Conservation (phyloP, 805 yeast genomes). For the Wickerhamiella hasegawae region DNA sequence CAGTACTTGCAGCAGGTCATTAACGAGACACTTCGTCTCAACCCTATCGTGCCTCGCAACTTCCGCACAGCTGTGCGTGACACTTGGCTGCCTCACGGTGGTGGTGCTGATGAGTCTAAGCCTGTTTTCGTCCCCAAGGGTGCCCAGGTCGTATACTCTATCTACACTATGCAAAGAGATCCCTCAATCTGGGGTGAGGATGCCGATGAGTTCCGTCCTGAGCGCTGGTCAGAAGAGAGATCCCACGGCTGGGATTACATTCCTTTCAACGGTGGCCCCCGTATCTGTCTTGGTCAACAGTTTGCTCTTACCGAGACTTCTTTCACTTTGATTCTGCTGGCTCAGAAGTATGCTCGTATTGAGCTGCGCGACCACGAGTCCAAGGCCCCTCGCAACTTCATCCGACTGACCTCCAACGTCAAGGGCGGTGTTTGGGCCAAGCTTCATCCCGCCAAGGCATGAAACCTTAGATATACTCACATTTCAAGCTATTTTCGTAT, state of each 20-base stretch:
- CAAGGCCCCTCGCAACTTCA: constrained; percentile 1
- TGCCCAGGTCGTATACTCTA: constrained; percentile 22
- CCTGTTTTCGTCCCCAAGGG: constrained; percentile 29
- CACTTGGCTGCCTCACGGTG: constrained; percentile 35
- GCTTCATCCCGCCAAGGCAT: neutral
- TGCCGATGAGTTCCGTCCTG: constrained; percentile 27
- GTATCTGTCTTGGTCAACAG: constrained; percentile 41
- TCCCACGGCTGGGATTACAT: constrained; percentile 32
- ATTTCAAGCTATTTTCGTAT: no score
- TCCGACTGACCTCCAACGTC: constrained; percentile 2
- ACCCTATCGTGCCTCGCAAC: constrained; percentile 32
- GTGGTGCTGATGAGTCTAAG: constrained; percentile 23
- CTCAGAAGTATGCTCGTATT: no score
- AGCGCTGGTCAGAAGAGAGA: constrained; percentile 17
- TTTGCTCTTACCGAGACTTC: constrained; percentile 40
- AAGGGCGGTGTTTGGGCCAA: constrained; percentile 3
- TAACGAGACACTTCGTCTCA: constrained; percentile 30
- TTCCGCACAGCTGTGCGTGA: constrained; percentile 27
- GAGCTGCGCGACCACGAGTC: neutral
- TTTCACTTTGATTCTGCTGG: constrained; percentile 27
- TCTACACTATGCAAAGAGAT: constrained; percentile 26
- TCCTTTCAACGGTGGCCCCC: constrained; percentile 41
- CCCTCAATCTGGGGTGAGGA: constrained; percentile 26
- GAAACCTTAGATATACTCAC: no score
- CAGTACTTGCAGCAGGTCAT: constrained; percentile 29